Percentiles rank a stretch among this genome's conserved stretches.
Evolutionary conservation across 331 rosid genomes (phyloP).

Genomic region (Rosa hybrid): DNA sequence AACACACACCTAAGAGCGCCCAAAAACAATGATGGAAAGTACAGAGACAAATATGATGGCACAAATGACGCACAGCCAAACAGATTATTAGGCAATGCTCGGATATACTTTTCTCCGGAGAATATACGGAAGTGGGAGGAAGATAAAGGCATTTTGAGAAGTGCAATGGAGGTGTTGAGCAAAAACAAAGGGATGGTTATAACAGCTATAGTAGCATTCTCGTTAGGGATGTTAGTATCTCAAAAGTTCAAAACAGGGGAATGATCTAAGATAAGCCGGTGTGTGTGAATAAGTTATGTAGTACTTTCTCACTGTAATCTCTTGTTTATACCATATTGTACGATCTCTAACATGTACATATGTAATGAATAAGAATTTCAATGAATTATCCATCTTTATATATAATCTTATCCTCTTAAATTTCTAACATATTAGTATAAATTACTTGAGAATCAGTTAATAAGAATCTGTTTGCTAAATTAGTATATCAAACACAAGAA

Average conservation of each 20-base stretch:
- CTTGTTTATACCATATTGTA: conserved; percentile 2
- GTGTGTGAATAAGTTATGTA: neutral
- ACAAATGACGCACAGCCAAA: neutral
- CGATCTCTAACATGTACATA: neutral
- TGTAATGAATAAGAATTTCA: neutral
- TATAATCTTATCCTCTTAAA: neutral
- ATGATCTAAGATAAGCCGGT: neutral
- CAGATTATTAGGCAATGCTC: neutral
- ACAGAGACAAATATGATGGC: neutral
- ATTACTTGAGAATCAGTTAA: neutral
- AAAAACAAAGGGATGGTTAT: conserved; percentile 49
- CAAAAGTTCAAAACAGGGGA: conserved; percentile 26
- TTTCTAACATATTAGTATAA: neutral
- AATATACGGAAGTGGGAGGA: conserved; percentile 39
- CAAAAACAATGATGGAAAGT: neutral
- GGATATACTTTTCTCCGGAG: conserved; percentile 29
- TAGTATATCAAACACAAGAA: neutral
- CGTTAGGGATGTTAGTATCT: conserved; percentile 49
- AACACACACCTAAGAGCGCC: conserved; percentile 6
- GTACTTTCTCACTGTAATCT: neutral
- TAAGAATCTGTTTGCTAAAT: neutral
- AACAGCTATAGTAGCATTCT: conserved; percentile 60
- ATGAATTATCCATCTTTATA: neutral
- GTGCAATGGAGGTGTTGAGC: conserved; percentile 30
- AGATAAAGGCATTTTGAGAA: conserved; percentile 33